Base-by-base conservation (phyloP, 192 early-diverging fungal genomes). In the Podila verticillata region DNA sequence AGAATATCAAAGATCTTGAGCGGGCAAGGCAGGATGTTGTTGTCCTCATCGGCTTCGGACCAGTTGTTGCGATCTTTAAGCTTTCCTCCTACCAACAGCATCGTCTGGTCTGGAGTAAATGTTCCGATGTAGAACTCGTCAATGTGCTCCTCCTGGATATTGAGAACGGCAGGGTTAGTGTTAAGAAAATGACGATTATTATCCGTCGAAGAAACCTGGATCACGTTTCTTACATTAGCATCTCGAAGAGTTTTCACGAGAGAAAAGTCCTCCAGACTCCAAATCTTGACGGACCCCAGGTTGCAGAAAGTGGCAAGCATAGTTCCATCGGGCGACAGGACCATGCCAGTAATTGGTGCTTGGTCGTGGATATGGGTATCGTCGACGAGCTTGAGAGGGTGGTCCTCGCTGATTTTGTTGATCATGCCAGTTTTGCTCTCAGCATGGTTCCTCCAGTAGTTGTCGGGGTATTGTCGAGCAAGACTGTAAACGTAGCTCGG, bases 21-120 rank as follows among this genome's bases (percentile, higher is more conserved):
- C 7, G 96, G 93, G 68, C 97, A 98, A 3, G 95, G 94, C 74
- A 98, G 72, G 67, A 98, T 96, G 64, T 96, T 94, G 78, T 96
- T 97, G 73, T 98, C 97, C 5, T 96, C 92, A 67, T 97, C 96
- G 57, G 92, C 92, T 59, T 91, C 88, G 7, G 91, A 95, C 97
- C 96, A 97, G 39, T 89, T 84, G 65, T 91, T 88, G 48, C 95
- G 86, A 70, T 98, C 95, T 77, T 97, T 98, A 34, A 93, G 87
- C 78, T 97, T 98, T 63, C 97, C 97, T 8, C 92, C 97, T 22
- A 92, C 91, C 22, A 92, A 87, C 5, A 98, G 65, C 20, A 89
- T 80, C 51, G 85, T 86, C 12, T 88, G 85, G 66, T 90, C 86
- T 28, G 89, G 89, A 12, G 89, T 87, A 56, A 97, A 98, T 36